Conservation (phyloP, 192 early-diverging fungal species). For the Rhizophagus clarus region DNA sequence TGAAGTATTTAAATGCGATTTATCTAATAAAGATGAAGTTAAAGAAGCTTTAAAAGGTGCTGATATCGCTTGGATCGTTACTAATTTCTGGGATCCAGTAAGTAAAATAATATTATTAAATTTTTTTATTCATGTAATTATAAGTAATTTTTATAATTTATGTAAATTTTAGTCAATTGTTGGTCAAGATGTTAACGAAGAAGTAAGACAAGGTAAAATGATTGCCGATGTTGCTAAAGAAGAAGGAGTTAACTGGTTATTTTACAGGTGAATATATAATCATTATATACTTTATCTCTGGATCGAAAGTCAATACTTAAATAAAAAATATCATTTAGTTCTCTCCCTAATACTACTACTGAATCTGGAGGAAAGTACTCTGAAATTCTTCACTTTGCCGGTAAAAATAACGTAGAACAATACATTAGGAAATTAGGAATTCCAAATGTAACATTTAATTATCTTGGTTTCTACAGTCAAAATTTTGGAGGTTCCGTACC, state of each 20-base stretch:
- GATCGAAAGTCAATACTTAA: too few species aligned
- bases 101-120: too few species aligned
- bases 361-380: too few species aligned
- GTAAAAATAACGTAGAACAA: neutral
- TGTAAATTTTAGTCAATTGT: too few species aligned
- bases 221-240: slow-evolving; percentile 4
- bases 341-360: neutral
- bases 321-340: neutral
- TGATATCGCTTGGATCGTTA: too few species aligned
- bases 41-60: too few species aligned
- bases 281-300: too few species aligned
- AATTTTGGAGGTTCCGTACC: neutral
- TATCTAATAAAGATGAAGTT: too few species aligned
- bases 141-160: too few species aligned
- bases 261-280: neutral
- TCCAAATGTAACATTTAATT: slow-evolving; percentile 14
- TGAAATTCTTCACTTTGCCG: neutral
- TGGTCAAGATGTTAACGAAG: neutral
- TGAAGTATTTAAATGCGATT: too few species aligned
- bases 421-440: slow-evolving; percentile 5
- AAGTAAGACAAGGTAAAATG: slow-evolving; percentile 18
- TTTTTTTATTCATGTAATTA: too few species aligned
- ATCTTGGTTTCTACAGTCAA: neutral
- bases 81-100: too few species aligned
- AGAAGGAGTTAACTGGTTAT: neutral